Percentiles rank a stretch among this genome's conserved stretches.
Conservation (phyloP, 306 rosid species). For the Vicia villosa region DNA sequence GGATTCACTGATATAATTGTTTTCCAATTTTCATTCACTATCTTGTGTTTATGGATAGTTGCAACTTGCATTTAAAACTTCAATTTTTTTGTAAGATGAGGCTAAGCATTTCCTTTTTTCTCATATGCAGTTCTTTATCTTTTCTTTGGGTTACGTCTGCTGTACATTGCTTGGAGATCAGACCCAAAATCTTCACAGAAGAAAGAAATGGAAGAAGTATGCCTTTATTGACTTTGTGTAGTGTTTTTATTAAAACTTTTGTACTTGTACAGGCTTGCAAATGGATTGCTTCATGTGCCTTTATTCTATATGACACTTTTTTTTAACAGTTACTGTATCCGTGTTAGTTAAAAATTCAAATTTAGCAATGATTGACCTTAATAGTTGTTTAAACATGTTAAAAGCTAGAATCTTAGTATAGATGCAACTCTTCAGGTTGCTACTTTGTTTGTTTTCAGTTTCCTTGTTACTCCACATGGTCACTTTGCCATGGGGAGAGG, state of each 20-base stretch:
- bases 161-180: conserved; percentile 98
- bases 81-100: conserved; percentile 20
- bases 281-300: conserved; percentile 7
- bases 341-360: not conserved
- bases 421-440: conserved; percentile 25
- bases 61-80: conserved; percentile 15
- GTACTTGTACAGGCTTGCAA: not conserved
- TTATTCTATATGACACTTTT: conserved; percentile 18
- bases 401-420: conserved; percentile 13
- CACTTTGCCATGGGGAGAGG: conserved; percentile 6
- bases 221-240: conserved; percentile 28
- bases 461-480: conserved; percentile 11
- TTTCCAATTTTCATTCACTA: conserved; percentile 11
- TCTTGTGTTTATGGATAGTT: conserved; percentile 10
- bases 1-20: conserved; percentile 23
- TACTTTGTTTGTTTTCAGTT: conserved; percentile 22
- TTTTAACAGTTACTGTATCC: not conserved
- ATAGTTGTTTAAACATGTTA: conserved; percentile 22
- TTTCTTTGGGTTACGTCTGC: conserved; percentile 87
- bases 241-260: not conserved
- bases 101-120: conserved; percentile 9
- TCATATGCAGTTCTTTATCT: conserved; percentile 80
- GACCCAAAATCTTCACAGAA: conserved; percentile 92
- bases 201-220: conserved; percentile 98
- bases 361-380: not conserved